Evolutionary conservation across 2,329 filamentous ascomycete species (phyloP), one percentile per base, ranked within the genome.

Genomic region (Epichloe gansuensis): DNA sequence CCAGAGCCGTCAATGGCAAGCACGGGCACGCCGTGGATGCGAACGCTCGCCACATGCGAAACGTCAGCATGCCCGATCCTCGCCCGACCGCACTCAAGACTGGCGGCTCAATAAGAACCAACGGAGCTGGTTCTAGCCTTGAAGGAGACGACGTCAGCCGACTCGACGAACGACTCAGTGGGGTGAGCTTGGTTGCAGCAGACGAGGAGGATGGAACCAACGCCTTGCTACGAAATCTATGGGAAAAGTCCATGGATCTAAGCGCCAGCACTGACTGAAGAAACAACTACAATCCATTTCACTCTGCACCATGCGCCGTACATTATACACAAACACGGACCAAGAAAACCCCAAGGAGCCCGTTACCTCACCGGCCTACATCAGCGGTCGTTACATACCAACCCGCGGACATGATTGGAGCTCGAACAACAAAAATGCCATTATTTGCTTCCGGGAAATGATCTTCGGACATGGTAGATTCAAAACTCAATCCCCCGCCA

Each of bases 221-320:
- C 1, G 68, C 74, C 4, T 59, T 82, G 44, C 65, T 84, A 51
- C 70, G 80, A 52, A 78, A 76, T 56, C 64, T 84, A 48, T 84
- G 81, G 81, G 80, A 83, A 46, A 82, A 78, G 70, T 77, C 72
- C 48, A 68, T 74, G 63, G 77, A 82, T 59, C 66, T 82, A 54
- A 76, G 77, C 59, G 74, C 75, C 31, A 82, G 79, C 60, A 59
- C 61, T 11, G 60, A 63, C 39, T 64, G 48, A 53, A 50, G 1
- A 28, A 49, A 5, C 11, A 13, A 6, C n/a, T 4, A 17, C 45
- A 37, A 25, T 23, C 8, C 8, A 12, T n/a, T 12, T 4, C 0
- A 8, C 9, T 31, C 3, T 11, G 9, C 31, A 31, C 31, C 31
- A 31, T 35, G 25, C 25, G 6, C 12, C 25, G 12, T n/a, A 31